Conservation (phyloP, 2,329 filamentous ascomycete genomes). For the Rutstroemia sp. region DNA sequence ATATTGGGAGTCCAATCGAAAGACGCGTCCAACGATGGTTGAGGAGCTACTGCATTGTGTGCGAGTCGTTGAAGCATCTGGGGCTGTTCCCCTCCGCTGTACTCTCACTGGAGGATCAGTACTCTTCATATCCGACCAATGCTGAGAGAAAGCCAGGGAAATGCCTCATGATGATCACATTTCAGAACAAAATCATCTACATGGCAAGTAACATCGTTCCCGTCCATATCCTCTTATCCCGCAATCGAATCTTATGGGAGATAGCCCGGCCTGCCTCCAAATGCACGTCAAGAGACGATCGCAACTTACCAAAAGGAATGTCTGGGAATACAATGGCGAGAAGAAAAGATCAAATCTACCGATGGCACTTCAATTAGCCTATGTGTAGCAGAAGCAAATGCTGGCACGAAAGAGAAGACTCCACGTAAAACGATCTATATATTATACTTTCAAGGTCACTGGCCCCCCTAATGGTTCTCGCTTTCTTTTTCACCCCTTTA, state of each 20-base stretch:
- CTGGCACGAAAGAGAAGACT: background rate
- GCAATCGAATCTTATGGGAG: slow-evolving; percentile 39
- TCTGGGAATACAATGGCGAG: slow-evolving; percentile 57
- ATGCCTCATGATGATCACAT: slow-evolving; percentile 38
- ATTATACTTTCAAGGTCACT: slow-evolving; percentile 48
- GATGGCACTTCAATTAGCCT: slow-evolving; percentile 61
- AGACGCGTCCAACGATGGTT: no score
- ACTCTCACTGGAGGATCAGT: background rate
- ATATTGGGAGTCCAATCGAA: background rate
- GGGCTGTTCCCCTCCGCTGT: background rate
- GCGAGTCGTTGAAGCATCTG: background rate
- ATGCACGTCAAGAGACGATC: slow-evolving; percentile 60
- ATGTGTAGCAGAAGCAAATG: slow-evolving; percentile 35
- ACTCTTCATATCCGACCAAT: background rate
- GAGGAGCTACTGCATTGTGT: background rate
- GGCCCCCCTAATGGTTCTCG: slow-evolving; percentile 8
- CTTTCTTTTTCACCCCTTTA: slow-evolving; percentile 6
- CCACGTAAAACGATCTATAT: slow-evolving; percentile 38
- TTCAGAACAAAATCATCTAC: slow-evolving; percentile 10
- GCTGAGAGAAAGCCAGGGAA: slow-evolving; percentile 35
- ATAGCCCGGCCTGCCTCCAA: slow-evolving; percentile 68
- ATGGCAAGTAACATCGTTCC: slow-evolving; percentile 1
- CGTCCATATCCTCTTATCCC: background rate
- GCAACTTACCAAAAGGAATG: slow-evolving; percentile 54
- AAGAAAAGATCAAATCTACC: slow-evolving; percentile 49